Evolutionary conservation across 345 rosid genomes (phyloP), one percentile per base, ranked within the genome.

Genomic region (Aquilaria sinensis): DNA sequence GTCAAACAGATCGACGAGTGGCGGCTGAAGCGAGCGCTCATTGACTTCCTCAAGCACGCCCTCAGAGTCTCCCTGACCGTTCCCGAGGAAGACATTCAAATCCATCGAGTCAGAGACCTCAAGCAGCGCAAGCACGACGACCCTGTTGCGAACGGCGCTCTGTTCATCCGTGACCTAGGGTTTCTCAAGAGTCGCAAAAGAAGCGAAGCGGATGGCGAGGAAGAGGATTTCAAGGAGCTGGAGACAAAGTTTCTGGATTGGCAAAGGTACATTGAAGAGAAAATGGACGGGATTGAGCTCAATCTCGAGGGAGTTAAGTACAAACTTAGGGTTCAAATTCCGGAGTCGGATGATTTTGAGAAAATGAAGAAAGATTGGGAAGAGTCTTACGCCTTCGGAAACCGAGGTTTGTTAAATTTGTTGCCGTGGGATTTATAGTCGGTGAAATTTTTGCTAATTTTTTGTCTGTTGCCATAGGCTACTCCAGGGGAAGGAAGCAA

Each of bases 91-190:
- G 97, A 90, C 63, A 78, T 93, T 41, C 70, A 78, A 31, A 77
- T 90, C 74, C 70, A 66, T 9, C 82, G 92, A 47, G 70, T 75
- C 75, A 88, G 69, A 68, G 96, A 93, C 83, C 77, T 90, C 51
- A 86, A 88, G 86, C 90, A 93, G 57, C 90, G 96, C 69, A 83
- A 85, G 74, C 94, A 97, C 29, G 94, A 85, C 9, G 98, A 88
- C 41, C 80, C 97, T 12, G 88, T 93, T 12, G 98, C 94, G 9
- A 70, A 71, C 53, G 98, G 96, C 15, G 53, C 80, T 54, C 75
- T 90, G 59, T 75, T 80, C 58, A 75, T 93, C 29, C 90, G 92
- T 43, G 90, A 93, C 81, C 78, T 93, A 57, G 87, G 86, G 76
- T 90, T 88, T 78, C 81, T 90, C n/a, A 63, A 57, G 30, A 54